Evolutionary conservation across 495 filamentous ascomycete genomes (phyloP).

Genomic region (Annulohypoxylon nitens): DNA sequence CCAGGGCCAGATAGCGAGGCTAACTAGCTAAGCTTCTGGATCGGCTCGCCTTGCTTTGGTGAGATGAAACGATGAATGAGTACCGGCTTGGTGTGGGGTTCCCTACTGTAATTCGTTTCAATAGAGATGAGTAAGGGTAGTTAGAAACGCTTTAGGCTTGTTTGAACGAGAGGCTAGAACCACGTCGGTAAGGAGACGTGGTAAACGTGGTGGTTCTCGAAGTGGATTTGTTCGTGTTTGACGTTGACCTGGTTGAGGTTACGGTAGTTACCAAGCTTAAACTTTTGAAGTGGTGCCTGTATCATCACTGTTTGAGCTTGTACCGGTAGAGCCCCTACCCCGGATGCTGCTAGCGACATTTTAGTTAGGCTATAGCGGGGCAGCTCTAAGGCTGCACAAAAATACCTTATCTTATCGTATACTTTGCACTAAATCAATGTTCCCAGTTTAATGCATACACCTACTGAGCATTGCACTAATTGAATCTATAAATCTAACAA

Average conservation of each 20-base stretch:
- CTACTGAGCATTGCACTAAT: too few species aligned
- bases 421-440: not conserved
- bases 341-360: conserved; percentile 3
- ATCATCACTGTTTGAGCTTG: conserved; percentile 44
- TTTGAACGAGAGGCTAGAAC: not conserved
- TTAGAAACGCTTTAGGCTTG: conserved; percentile 15
- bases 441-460: not conserved
- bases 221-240: conserved; percentile 30
- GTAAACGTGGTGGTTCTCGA: not conserved
- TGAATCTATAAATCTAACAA: not conserved
- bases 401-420: conserved; percentile 30
- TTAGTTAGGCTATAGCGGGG: conserved; percentile 6
- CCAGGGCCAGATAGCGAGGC: conserved; percentile 29
- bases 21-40: conserved; percentile 21
- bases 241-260: conserved; percentile 18
- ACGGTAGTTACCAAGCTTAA: conserved; percentile 10
- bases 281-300: conserved; percentile 40
- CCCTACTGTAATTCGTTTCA: conserved; percentile 20
- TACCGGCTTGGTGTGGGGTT: conserved; percentile 6
- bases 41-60: conserved; percentile 33
- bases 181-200: not conserved
- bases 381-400: conserved; percentile 7
- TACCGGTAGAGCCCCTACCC: conserved; percentile 14
- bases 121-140: conserved; percentile 10
- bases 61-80: conserved; percentile 24